Evolutionary conservation across 768 basidiomycete species (phyloP).

Genomic region (Dioszegia hungarica): DNA sequence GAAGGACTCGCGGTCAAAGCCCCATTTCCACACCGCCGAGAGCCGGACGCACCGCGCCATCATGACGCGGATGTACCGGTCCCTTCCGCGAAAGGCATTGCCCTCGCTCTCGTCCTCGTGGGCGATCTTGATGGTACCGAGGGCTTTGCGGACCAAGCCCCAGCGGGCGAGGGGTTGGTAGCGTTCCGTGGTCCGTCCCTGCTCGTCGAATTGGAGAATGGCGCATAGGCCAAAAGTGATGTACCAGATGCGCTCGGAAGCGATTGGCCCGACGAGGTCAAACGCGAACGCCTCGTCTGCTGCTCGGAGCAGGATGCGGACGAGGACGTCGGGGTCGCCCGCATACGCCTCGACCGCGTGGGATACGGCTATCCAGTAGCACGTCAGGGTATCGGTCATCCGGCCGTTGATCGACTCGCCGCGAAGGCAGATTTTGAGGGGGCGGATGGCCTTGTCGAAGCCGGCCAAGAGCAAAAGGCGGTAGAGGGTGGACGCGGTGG

Average conservation of each 20-base stretch:
- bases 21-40: constrained; percentile 73
- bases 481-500: constrained; percentile 51
- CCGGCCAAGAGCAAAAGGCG: constrained; percentile 58
- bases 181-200: constrained; percentile 57
- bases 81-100: constrained; percentile 59
- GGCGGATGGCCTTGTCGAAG: constrained; percentile 53
- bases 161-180: constrained; percentile 52
- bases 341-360: constrained; percentile 52
- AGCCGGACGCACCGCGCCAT: constrained; percentile 70
- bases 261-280: constrained; percentile 40
- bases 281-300: constrained; percentile 22
- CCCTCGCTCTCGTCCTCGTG: constrained; percentile 52
- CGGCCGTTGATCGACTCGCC: constrained; percentile 49
- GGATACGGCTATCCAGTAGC: constrained; percentile 71
- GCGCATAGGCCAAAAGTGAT: constrained; percentile 65
- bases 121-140: constrained; percentile 59
- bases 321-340: constrained; percentile 11
- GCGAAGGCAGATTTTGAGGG: constrained; percentile 48
- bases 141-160: constrained; percentile 59
- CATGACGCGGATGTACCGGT: constrained; percentile 66
- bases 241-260: constrained; percentile 66
- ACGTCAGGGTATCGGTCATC: constrained; percentile 54
- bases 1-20: constrained; percentile 55
- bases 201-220: constrained; percentile 69
- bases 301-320: constrained; percentile 16